These are phyloP conservation scores for Fusarium chlamydosporum DNA, from an alignment of 2,329 filamentous ascomycete genomes.

Conservation along the genomic window DNA sequence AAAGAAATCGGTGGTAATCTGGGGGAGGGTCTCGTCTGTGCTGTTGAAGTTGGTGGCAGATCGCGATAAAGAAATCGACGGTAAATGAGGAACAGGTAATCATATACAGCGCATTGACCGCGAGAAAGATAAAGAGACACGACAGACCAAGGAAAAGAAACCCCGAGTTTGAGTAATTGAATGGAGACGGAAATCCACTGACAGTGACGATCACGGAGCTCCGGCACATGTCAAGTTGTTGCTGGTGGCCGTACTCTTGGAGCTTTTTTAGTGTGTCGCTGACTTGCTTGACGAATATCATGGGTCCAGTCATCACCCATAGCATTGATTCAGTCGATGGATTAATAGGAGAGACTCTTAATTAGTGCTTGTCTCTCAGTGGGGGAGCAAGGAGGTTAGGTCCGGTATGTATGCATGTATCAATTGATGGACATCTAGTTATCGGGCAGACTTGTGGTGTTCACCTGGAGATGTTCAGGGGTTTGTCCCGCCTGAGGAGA, in stretches of 20 bases:
- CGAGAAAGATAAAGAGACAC: not conserved
- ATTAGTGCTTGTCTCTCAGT: not conserved
- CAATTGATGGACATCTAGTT: not conserved
- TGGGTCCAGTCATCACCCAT: not conserved
- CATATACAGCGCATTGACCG: not conserved
- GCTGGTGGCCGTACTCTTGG: slow-evolving; percentile 15
- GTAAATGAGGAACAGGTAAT: too few species aligned
- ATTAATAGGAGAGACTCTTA: not conserved
- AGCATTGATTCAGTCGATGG: not conserved
- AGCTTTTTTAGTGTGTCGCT: not conserved
- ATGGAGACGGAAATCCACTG: slow-evolving; percentile 20
- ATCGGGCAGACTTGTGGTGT: too few species aligned
- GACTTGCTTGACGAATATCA: not conserved
- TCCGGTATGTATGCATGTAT: not conserved
- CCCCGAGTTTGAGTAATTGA: not conserved
- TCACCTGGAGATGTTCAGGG: slow-evolving; percentile 19
- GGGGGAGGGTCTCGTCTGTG: slow-evolving; percentile 34
- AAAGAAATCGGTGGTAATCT: slow-evolving; percentile 5
- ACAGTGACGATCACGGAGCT: slow-evolving; percentile 23
- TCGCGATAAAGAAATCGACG: not conserved
- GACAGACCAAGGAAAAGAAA: not conserved
- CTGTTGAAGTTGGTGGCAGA: not conserved
- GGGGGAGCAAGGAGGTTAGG: not conserved
- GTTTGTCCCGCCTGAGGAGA: not conserved
- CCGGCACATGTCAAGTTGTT: slow-evolving; percentile 9